Evolutionary conservation across 1,284 basidiomycete genomes (phyloP).

Genomic region (Mycosarcoma mackinlayi): DNA sequence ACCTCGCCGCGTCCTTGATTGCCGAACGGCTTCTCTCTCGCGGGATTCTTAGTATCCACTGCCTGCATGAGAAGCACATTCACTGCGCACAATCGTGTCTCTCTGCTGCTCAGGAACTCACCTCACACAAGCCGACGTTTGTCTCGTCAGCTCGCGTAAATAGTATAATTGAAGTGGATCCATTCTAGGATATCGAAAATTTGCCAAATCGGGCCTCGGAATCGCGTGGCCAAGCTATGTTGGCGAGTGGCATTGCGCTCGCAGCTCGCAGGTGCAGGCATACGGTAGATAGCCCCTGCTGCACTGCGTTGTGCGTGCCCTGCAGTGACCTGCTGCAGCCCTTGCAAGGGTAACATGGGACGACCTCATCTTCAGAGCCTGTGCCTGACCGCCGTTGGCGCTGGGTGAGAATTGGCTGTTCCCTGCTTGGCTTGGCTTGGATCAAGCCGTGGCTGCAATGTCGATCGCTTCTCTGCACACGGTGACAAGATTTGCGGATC

Average conservation of each 20-base stretch:
- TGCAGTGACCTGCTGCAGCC: too few relatives aligned
- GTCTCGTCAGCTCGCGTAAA: too few relatives aligned
- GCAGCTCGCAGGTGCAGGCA: too few relatives aligned
- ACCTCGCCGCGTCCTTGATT: neutral
- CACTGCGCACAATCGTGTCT: too few relatives aligned
- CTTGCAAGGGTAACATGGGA: neutral
- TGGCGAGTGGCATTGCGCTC: too few relatives aligned
- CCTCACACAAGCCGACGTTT: too few relatives aligned
- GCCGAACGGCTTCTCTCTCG: slow-evolving; percentile 2
- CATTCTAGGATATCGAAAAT: too few relatives aligned
- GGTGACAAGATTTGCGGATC: neutral
- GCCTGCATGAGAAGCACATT: too few relatives aligned
- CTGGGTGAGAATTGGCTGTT: neutral
- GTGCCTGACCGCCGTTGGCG: neutral
- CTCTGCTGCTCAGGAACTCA: neutral
- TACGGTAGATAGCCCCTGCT: too few relatives aligned
- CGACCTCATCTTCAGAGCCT: neutral
- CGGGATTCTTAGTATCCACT: too few relatives aligned
- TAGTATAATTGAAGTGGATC: too few relatives aligned
- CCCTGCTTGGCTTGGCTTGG: slow-evolving; percentile 4
- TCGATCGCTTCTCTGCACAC: neutral
- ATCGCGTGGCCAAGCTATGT: slow-evolving; percentile 4
- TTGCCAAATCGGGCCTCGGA: slow-evolving; percentile 1
- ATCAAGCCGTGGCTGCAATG: slow-evolving; percentile 2
- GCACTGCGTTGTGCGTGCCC: too few relatives aligned